phyloP scores from a whole-genome alignment of 176 grass and related monocot genomes.

The Musa acuminata region DNA sequence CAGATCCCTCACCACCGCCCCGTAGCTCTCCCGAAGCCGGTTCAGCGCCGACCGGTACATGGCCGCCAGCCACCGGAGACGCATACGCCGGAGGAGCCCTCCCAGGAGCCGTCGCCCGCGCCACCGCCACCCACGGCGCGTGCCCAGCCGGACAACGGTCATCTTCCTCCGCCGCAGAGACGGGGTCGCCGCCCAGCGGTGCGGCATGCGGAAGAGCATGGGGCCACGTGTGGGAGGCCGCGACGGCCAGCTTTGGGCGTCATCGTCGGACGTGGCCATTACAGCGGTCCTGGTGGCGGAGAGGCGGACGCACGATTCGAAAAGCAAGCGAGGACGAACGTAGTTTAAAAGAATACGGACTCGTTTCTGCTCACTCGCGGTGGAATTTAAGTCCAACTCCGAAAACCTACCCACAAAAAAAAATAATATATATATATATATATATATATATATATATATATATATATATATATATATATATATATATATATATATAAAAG shows the following conservation, averaged over 20 bases:
- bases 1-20: not conserved
- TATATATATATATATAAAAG: too few relatives aligned
- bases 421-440: too few relatives aligned
- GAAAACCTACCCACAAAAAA: too few relatives aligned
- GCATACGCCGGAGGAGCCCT: conserved; percentile 7
- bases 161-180: conserved; percentile 10
- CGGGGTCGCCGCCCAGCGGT: not conserved
- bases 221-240: too few relatives aligned
- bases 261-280: not conserved
- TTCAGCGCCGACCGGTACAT: conserved; percentile 12
- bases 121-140: not conserved
- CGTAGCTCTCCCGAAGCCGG: not conserved
- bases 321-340: not conserved
- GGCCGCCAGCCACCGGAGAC: conserved; percentile 11
- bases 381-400: not conserved
- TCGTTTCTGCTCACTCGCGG: conserved; percentile 7
- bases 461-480: too few relatives aligned
- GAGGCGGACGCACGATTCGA: not conserved
- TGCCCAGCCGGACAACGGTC: conserved; percentile 6
- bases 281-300: not conserved
- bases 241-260: not conserved
- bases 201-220: too few relatives aligned
- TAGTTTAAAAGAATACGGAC: too few relatives aligned
- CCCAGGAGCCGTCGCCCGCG: conserved; percentile 10
- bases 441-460: too few relatives aligned